A percentile compares a stretch with the other conserved stretches of the same genome.
Conservation (phyloP, 2,329 filamentous ascomycete genomes). For the Trichoderma aggressivum region DNA sequence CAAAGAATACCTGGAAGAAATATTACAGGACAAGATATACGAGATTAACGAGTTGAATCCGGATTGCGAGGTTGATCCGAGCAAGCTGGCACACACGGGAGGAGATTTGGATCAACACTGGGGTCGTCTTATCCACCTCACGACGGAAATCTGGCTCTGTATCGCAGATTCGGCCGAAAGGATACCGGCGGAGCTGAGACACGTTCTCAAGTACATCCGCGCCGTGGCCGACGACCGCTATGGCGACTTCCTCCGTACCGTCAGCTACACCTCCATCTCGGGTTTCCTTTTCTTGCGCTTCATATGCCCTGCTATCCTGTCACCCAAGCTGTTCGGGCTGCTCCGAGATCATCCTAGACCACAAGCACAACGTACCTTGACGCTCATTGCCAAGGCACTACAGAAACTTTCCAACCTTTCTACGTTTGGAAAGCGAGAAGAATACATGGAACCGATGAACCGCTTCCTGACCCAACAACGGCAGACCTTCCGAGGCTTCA, state of each 20-base stretch:
- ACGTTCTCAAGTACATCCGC: slow-evolving; percentile 85
- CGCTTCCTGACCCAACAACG: slow-evolving; percentile 74
- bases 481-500: slow-evolving; percentile 77
- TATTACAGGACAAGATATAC: slow-evolving; percentile 76
- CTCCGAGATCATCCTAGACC: slow-evolving; percentile 77
- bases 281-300: slow-evolving; percentile 93
- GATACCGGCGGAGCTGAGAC: slow-evolving; percentile 76
- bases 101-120: slow-evolving; percentile 83
- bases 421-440: slow-evolving; percentile 88
- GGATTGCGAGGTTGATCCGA: slow-evolving; percentile 93
- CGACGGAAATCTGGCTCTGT: slow-evolving; percentile 79
- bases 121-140: slow-evolving; percentile 70
- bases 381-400: slow-evolving; percentile 86
- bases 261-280: slow-evolving; percentile 90
- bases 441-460: slow-evolving; percentile 99
- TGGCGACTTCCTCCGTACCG: slow-evolving; percentile 84
- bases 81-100: slow-evolving; percentile 54
- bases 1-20: slow-evolving; percentile 87
- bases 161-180: slow-evolving; percentile 72
- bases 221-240: slow-evolving; percentile 93
- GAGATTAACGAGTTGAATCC: slow-evolving; percentile 89
- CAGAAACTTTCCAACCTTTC: slow-evolving; percentile 89
- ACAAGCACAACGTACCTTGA: slow-evolving; percentile 81
- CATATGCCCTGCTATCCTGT: slow-evolving; percentile 93
- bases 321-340: slow-evolving; percentile 88